Base-by-base conservation (phyloP, 805 yeast genomes). In the Yamadazyma laniorum region DNA sequence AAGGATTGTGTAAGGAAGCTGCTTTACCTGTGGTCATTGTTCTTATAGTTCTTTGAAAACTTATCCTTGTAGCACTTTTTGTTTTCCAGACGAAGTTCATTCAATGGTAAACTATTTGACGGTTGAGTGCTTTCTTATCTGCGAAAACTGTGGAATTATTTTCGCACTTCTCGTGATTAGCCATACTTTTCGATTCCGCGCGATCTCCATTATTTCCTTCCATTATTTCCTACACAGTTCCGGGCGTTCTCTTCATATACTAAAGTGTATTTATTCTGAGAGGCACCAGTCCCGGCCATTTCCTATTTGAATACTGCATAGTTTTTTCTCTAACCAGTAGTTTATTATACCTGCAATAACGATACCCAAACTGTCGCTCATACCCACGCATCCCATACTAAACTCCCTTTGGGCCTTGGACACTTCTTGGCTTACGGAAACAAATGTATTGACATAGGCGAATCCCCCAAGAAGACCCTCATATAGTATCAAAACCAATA, bases 391-490 rank as follows among this genome's bases (percentile, higher is more conserved):
- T 3, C 65, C 65, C 63, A 59, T 57, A 32, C 55, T 53, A 34
- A 59, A 59, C 39, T 68, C 74, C 29, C 73, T 49, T 37, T 50
- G 48, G 0, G 69, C 56, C 2, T 74, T 64, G 0, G 74, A 63
- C 5, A 63, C 57, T 17, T 61, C 58, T 42, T 87, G 95, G 25
- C 83, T 73, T 1, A 90, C 90, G 12, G 77, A 67, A 70, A 84
- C 67, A 53, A 86, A 91, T 0, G 97, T 90, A 55, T 91, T 90
- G 37, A 88, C 93, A 56, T 91, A 91, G 13, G 91, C 79, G 2
- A 85, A 76, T 1, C 99, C 98, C 1, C 98, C 99, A 8, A 91
- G 68, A 15, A 93, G 69, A 0, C 98, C 93, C 56, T 91, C 98
- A 59, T 86, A 91, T 43, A 91, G 76, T 5, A 88, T 74, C 21